Evolutionary conservation across 768 basidiomycete species (phyloP), one percentile per base, ranked within the genome.

Genomic region (Tricholoma bakamatsutake): DNA sequence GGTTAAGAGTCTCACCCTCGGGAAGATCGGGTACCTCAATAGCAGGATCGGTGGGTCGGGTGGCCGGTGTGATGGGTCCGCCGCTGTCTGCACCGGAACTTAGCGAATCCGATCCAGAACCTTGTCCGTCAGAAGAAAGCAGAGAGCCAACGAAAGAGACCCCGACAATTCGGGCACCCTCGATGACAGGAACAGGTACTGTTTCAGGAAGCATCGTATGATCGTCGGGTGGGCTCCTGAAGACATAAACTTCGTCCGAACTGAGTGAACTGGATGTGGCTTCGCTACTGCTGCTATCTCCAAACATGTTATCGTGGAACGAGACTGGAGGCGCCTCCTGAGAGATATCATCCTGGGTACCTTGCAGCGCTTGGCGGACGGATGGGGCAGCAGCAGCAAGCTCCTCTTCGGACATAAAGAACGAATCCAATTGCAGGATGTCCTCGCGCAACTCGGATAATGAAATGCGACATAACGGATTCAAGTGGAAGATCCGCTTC

Each of bases 401-500:
- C 60, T 83, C 81, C 37, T 73, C 71, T 21, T 79, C 75, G 27
- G 74, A 71, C 73, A 81, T 74, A 64, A 81, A 87, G 74, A 92
- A 87, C 4, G 80, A 78, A 31, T 81, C 76, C 30, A 88, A 70
- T 8, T 69, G 67, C 17, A 79, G 60, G 61, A 95, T 76, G 52
- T 78, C 78, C 50, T 67, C 59, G 27, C 86, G 79, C 4, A 94
- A 74, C 5, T 84, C 79, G 5, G 74, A 68, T 40, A 95, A 72
- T n/a, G 81, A 73, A 51, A 87, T 83, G 30, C 91, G 85, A 24
- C 67, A 62, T 2, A 70, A 56, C 4, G 89, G 84, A 64, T 89
- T 81, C 51, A 85, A 68, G n/a, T 75, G 69, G 72, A 94, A 93
- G 57, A 91, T 82, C 54, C 77, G 76, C 64, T 84, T 84, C 63